Base-by-base conservation (phyloP, 352 stramenopile species). In the Phytopythium aichiense region DNA sequence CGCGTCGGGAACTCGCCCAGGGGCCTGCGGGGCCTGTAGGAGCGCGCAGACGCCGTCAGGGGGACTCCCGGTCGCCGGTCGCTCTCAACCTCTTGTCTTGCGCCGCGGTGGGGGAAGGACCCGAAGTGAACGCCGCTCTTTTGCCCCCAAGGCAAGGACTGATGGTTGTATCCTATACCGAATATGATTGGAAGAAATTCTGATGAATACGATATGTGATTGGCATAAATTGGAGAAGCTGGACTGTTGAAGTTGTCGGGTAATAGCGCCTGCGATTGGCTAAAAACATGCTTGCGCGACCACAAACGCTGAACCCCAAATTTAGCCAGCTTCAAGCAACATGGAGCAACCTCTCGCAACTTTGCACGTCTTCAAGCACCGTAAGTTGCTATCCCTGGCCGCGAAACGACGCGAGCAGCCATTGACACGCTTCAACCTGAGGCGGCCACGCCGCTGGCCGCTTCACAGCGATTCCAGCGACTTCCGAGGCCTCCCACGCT, bases 401-500 rank as follows among this genome's bases (percentile, higher is more conserved):
- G 53, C 38, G 68, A 72, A 75, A 70, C 68, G 65, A 75, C 68
- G 57, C 67, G 38, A 66, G 18, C 37, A 58, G 61, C 37, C 30
- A 25, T 28, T 42, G 50, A 56, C 4, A 13, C 13, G 23, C 46
- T 52, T 52, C 46, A 52, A 52, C 46, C 46, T 52, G 46, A 49
- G 42, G 13, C n/a, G 16, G 11, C 42, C 7, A 15, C 12, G 23
- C 22, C 46, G 23, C 13, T 25, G 23, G 22, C 23, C 46, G 18
- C 18, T 33, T 52, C 23, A 18, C 23, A 52, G 46, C 22, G 33
- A 33, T 12, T 18, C 46, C n/a, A 31, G n/a, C 9, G 13, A 31
- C 11, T 11, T 11, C 2, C 42, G 16, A 51, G 12, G 22, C 25
- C 42, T 4, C 7, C 42, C 7, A 18, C 20, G 42, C 7, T 25